Conservation (phyloP, 176 grass and related monocot species). For the Carex myosuroides region DNA sequence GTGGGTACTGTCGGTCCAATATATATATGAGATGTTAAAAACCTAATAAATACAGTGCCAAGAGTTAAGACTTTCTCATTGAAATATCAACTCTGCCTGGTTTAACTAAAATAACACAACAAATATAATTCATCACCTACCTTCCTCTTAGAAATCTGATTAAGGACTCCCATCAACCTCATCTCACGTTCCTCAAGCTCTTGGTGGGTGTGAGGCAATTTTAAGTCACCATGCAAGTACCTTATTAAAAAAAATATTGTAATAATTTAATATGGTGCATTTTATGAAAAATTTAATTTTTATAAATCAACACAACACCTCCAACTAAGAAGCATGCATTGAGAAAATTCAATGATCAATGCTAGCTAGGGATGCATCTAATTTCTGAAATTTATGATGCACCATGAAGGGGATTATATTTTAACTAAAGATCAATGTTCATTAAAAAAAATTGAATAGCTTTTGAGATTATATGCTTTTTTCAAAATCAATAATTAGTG, state of each 20-base stretch:
- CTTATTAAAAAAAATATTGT: background rate
- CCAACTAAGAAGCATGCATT: background rate
- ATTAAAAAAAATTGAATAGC: background rate
- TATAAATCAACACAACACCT: background rate
- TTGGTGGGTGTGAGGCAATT: background rate
- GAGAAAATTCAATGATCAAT: background rate
- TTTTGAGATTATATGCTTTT: background rate
- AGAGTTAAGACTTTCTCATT: background rate
- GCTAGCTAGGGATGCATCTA: background rate
- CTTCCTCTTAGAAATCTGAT: background rate
- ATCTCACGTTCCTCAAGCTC: background rate
- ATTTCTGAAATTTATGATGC: background rate
- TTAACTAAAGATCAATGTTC: background rate
- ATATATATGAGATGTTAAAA: background rate
- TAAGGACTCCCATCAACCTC: background rate
- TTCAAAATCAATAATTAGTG: background rate
- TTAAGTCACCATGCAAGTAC: background rate
- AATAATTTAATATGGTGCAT: background rate
- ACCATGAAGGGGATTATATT: background rate
- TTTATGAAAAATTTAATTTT: background rate
- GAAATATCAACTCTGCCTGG: background rate
- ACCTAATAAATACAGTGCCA: background rate
- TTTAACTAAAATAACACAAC: background rate
- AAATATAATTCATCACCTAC: background rate
- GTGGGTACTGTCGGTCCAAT: background rate